Conservation (phyloP, 768 basidiomycete species). For the Pleurotus ostreatus region DNA sequence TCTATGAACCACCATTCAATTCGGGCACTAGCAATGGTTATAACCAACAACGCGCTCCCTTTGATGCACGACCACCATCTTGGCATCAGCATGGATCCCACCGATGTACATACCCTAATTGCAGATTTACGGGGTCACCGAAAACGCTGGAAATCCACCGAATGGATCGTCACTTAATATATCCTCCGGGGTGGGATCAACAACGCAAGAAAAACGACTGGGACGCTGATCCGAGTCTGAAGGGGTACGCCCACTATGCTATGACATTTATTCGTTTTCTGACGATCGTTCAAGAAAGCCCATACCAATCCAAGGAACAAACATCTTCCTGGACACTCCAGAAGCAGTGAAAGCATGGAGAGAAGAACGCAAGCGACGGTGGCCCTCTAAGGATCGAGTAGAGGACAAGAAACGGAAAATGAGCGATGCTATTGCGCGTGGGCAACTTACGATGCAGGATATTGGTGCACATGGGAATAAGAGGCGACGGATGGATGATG, state of each 20-base stretch:
- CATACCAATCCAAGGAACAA: conserved; percentile 77
- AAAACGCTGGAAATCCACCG: conserved; percentile 75
- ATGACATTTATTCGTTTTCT: neutral
- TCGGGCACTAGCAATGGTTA: neutral
- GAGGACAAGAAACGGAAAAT: conserved; percentile 80
- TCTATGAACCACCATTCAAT: conserved; percentile 17
- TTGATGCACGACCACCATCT: conserved; percentile 13
- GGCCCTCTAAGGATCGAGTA: conserved; percentile 67
- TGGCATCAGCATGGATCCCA: conserved; percentile 64
- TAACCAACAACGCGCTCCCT: neutral
- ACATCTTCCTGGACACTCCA: conserved; percentile 69
- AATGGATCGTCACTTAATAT: conserved; percentile 90
- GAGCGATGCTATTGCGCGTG: conserved; percentile 76
- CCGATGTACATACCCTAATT: conserved; percentile 61
- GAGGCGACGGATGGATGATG: conserved; percentile 31
- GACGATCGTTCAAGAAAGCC: conserved; percentile 46
- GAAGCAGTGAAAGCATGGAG: conserved; percentile 85
- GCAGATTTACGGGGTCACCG: conserved; percentile 62
- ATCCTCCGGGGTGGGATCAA: conserved; percentile 68
- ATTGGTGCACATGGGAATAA: conserved; percentile 37
- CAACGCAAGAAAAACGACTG: conserved; percentile 54
- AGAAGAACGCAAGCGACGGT: conserved; percentile 81
- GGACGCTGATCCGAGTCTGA: conserved; percentile 81
- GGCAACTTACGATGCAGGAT: conserved; percentile 59
- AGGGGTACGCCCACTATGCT: conserved; percentile 47